Evolutionary conservation across 2,329 filamentous ascomycete species (phyloP).

Genomic region (Venturia asperata): DNA sequence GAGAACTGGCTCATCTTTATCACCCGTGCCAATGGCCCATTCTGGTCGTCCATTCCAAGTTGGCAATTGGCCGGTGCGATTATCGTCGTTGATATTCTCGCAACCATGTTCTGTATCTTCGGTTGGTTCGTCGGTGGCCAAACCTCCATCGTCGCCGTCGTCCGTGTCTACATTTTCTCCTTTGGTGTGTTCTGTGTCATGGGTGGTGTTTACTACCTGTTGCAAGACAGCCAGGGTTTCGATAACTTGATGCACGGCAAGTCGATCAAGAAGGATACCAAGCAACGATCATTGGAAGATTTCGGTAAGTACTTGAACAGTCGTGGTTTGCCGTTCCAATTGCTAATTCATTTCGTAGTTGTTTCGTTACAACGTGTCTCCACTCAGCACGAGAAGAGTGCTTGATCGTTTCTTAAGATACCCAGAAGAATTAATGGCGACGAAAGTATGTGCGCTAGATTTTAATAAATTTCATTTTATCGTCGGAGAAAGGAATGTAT

Average conservation of each 20-base stretch:
- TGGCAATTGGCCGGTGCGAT: constrained; percentile 78
- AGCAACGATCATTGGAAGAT: constrained; percentile 80
- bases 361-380: constrained; percentile 85
- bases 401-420: constrained; percentile 41
- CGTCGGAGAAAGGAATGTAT: background rate
- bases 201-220: constrained; percentile 70
- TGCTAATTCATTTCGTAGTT: constrained; percentile 55
- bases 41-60: constrained; percentile 84
- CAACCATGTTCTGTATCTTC: constrained; percentile 78
- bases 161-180: constrained; percentile 87
- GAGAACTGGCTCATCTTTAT: constrained; percentile 98
- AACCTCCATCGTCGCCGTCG: constrained; percentile 74
- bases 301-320: constrained; percentile 58
- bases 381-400: constrained; percentile 83
- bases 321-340: constrained; percentile 12
- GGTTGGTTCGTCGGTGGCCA: constrained; percentile 67
- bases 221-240: constrained; percentile 73
- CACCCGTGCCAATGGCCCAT: constrained; percentile 84
- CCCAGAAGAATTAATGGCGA: constrained; percentile 5
- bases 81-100: constrained; percentile 71
- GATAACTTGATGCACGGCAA: constrained; percentile 93
- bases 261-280: constrained; percentile 70
- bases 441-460: background rate
- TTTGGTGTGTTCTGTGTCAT: constrained; percentile 83
- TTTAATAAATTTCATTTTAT: background rate